These are phyloP conservation scores for Rhypophila decipiens DNA, from an alignment of 495 filamentous ascomycete genomes.

Conservation along the genomic window DNA sequence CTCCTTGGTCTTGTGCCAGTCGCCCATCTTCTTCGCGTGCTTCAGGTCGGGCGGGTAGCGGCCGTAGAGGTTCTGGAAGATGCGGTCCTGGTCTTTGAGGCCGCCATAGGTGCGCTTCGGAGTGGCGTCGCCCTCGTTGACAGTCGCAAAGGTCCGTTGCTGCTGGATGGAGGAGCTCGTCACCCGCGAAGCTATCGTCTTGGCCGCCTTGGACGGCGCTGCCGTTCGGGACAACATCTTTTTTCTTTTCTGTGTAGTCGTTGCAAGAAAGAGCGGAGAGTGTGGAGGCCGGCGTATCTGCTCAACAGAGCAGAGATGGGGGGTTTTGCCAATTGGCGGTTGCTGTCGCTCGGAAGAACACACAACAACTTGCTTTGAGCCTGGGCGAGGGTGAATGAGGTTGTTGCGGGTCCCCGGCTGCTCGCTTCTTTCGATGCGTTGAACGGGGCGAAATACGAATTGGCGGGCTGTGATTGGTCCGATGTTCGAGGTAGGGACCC, in stretches of 20 bases:
- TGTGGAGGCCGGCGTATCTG: slow-evolving; percentile 30
- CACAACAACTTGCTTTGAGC: too few relatives aligned
- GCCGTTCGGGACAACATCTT: slow-evolving; percentile 44
- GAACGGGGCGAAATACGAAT: background rate
- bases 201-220: slow-evolving; percentile 37
- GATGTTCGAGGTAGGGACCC: too few relatives aligned
- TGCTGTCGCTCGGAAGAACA: too few relatives aligned
- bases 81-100: slow-evolving; percentile 89
- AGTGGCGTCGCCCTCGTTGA: slow-evolving; percentile 71
- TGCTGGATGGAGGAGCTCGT: slow-evolving; percentile 8
- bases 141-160: slow-evolving; percentile 64
- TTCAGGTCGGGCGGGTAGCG: slow-evolving; percentile 87
- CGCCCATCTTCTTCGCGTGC: slow-evolving; percentile 94
- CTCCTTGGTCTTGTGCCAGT: slow-evolving; percentile 99
- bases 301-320: slow-evolving; percentile 40
- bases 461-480: background rate
- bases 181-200: slow-evolving; percentile 23
- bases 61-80: slow-evolving; percentile 97
- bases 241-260: too few relatives aligned
- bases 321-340: slow-evolving; percentile 31
- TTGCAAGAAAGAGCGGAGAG: too few relatives aligned
- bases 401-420: slow-evolving; percentile 9
- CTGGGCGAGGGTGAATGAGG: slow-evolving; percentile 5
- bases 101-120: slow-evolving; percentile 76
- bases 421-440: background rate